Evolutionary conservation across 805 yeast species (phyloP), one percentile per base, ranked within the genome.

Genomic region (Cyberlindnera maritima): DNA sequence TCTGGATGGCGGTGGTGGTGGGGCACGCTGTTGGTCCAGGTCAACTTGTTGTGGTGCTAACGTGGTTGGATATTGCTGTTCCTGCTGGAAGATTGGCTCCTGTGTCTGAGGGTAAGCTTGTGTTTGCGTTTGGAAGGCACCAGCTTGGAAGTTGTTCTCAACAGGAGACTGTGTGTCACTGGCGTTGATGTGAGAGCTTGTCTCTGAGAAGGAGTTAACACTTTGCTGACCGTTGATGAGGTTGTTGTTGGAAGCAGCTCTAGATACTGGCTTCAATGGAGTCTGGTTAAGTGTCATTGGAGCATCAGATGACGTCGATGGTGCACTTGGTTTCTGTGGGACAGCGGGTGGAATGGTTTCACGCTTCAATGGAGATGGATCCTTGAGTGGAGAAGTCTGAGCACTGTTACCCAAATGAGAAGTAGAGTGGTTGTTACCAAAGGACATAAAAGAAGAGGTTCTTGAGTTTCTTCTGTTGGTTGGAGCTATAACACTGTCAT

Each of bases 1-100:
- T 61, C 84, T 72, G 2, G 83, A 68, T 33, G 83, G 83, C 17
- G 83, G 85, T 32, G 81, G 78, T 4, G 76, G 74, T 6, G 84
- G 83, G 3, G 79, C 74, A 35, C 68, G 68, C 33, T 64, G 64
- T 40, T 60, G 64, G 7, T 61, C 54, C 29, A 54, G 61, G 19
- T 47, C 32, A 18, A 20, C 26, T 25, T 35, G 44, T 52, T 54
- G 46, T 51, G 55, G 39, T 2, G 41, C 46, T 25, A 59, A 56
- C 31, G 55, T 57, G 79, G 12, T 73, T 68, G 52, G 55, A 18
- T 38, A 35, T 23, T 41, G 28, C 18, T 36, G 25, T 34, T 36
- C 46, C 36, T 36, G 44, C 18, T 40, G 38, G 33, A 11, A 38
- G 31, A 28, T 28, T 4, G 31, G 31, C 4, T 28, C 31, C 31